Percentiles rank a stretch among this genome's conserved stretches.
These are phyloP conservation scores for Candida orba DNA, from an alignment of 805 yeast genomes.

Conservation along the genomic window DNA sequence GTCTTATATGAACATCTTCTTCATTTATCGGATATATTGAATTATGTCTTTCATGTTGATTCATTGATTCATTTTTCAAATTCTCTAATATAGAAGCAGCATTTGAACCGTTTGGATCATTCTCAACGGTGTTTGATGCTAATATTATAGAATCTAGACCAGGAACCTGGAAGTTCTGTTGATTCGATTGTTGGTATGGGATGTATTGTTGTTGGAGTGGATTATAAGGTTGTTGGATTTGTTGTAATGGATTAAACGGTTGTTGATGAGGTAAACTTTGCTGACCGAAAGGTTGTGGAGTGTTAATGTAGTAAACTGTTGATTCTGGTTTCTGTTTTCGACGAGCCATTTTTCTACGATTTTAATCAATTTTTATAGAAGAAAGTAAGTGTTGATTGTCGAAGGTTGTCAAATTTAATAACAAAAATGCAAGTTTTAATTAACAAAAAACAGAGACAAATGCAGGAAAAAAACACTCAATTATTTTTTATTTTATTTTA, in stretches of 20 bases:
- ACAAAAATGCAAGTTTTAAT: neutral
- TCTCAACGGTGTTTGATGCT: slow-evolving; percentile 1
- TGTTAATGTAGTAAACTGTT: slow-evolving; percentile 6
- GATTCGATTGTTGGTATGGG: neutral
- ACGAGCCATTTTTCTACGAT: slow-evolving; percentile 1
- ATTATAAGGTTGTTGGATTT: neutral
- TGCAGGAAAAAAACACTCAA: slow-evolving; percentile 1
- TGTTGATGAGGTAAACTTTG: neutral
- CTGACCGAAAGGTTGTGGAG: neutral
- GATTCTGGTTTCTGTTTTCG: slow-evolving; percentile 4
- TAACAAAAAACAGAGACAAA: neutral
- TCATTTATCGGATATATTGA: too few relatives aligned
- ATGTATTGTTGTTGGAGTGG: neutral
- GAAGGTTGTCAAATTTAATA: neutral
- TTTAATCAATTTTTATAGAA: neutral
- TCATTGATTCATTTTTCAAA: neutral
- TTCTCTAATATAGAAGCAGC: slow-evolving; percentile 1
- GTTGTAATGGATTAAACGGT: too few relatives aligned
- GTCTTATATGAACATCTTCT: neutral
- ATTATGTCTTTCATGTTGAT: neutral
- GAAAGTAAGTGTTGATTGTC: too few relatives aligned
- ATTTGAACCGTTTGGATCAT: neutral
- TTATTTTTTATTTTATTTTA: too few relatives aligned
- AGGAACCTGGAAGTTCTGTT: neutral
- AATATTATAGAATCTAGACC: neutral